Base-by-base conservation (phyloP, 805 yeast genomes). In the Kluyveromyces nonfermentans region DNA sequence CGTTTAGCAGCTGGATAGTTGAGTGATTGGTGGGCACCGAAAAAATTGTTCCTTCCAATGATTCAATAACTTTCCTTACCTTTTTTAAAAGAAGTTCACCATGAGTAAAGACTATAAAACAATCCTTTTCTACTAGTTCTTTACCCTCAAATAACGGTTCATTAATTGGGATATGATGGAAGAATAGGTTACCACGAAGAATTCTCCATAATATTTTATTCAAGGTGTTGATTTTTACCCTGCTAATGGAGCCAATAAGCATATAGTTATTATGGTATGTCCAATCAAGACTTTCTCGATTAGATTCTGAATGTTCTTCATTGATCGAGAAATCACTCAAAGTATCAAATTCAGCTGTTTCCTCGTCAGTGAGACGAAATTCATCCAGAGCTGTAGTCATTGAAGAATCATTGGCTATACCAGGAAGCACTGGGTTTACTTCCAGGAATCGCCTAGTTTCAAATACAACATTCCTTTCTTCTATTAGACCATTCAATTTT, bases 121-220 rank as follows among this genome's bases (percentile, higher is more conserved):
- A 81, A 59, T 81, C 84, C 62, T 90, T 90, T 50, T 76, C 80
- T 9, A 82, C 76, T 15, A 38, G 42, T 42, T 65, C 67, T 25
- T 71, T 71, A 40, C 75, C 75, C 18, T 86, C 94, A 56, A 74
- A 75, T 41, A 87, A 66, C 17, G 79, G 75, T 54, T 82, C 85
- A 32, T 75, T 74, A 46, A 90, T 77, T 52, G 85, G 93, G 39
- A 75, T 74, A 50, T 83, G 75, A 52, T 81, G 80, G 62, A 89
- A 76, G 56, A 75, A 86, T 51, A 94, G 70, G 62, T 93, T 93
- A 57, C 98, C 98, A 62, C 98, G 79, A 50, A 90, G 73, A 16
- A 87, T 79, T 66, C 99, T 77, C 95, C 96, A 93, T 39, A 88
- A 67, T 45, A 93, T 86, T 55, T 80, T 84, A 59, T 88, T 88